Evolutionary conservation across 495 filamentous ascomycete genomes (phyloP).

Genomic region (Penicillium cinerascens): DNA sequence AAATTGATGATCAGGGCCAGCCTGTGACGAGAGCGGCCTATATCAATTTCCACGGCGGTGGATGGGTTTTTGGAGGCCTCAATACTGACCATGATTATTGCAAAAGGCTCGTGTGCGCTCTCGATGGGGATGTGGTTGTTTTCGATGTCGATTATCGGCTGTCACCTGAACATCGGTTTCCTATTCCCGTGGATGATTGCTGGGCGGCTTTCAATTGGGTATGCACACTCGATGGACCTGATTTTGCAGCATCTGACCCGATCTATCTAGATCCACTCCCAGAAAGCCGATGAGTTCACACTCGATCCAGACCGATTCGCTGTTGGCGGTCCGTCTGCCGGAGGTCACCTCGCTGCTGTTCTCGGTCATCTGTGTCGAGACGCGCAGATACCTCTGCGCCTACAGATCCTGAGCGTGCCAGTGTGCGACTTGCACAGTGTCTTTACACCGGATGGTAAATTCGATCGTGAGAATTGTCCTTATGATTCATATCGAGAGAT

Average conservation of each 20-base stretch:
- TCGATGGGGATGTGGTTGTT: slow-evolving; percentile 35
- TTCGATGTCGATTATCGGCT: slow-evolving; percentile 41
- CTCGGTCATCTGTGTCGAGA: slow-evolving; percentile 36
- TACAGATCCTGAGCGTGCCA: slow-evolving; percentile 37
- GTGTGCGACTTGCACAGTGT: slow-evolving; percentile 33
- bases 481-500: slow-evolving; percentile 41
- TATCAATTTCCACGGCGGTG: slow-evolving; percentile 40
- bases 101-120: slow-evolving; percentile 32
- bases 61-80: slow-evolving; percentile 40
- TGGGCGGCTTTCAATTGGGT: slow-evolving; percentile 45
- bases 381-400: slow-evolving; percentile 29
- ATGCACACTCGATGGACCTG: not conserved
- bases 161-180: slow-evolving; percentile 36
- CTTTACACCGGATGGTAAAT: slow-evolving; percentile 34
- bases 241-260: not conserved
- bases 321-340: slow-evolving; percentile 37
- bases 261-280: slow-evolving; percentile 24
- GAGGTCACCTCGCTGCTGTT: slow-evolving; percentile 38
- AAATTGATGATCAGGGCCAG: slow-evolving; percentile 24
- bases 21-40: slow-evolving; percentile 36
- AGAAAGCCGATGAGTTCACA: slow-evolving; percentile 33
- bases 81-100: slow-evolving; percentile 35
- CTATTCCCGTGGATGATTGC: slow-evolving; percentile 34
- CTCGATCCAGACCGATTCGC: slow-evolving; percentile 29
- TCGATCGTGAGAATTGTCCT: slow-evolving; percentile 33